These are phyloP conservation scores for Zanthoxylum bungeanum DNA, from an alignment of 345 rosid genomes.

Conservation along the genomic window DNA sequence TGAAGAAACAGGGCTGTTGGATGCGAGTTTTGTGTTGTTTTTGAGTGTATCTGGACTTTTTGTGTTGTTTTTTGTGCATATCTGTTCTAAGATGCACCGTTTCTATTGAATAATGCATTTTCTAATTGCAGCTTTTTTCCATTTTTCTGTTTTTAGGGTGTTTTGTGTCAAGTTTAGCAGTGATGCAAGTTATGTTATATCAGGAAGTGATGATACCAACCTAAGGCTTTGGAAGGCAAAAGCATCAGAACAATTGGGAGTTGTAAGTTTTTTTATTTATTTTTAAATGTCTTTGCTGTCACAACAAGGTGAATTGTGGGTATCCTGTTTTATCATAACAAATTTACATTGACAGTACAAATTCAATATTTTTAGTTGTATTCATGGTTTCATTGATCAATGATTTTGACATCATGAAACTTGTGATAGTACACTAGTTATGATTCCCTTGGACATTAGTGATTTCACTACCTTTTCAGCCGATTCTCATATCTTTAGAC, in stretches of 20 bases:
- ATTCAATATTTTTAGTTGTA: background rate
- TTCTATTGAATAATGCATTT: conserved; percentile 1
- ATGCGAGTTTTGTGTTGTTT: background rate
- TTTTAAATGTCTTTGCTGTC: background rate
- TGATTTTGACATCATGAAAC: conserved; percentile 1
- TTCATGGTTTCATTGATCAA: background rate
- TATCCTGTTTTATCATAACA: background rate
- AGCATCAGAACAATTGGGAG: conserved; percentile 96
- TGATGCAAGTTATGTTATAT: conserved; percentile 87
- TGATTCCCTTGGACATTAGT: background rate
- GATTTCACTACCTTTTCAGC: background rate
- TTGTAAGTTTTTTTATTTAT: conserved; percentile 62
- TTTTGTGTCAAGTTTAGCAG: conserved; percentile 91
- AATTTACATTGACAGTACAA: background rate
- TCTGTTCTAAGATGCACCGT: background rate
- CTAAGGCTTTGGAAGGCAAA: conserved; percentile 97
- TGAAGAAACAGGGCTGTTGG: background rate
- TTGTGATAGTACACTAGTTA: background rate
- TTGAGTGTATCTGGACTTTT: too few relatives aligned
- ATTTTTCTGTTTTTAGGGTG: conserved; percentile 44
- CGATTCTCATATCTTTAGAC: background rate
- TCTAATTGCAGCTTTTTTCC: conserved; percentile 10
- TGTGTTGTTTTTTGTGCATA: background rate
- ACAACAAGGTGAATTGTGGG: background rate
- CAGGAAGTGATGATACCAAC: conserved; percentile 96